These are phyloP conservation scores for Lavandula angustifolia DNA, from an alignment of 257 asterid species.

Conservation along the genomic window DNA sequence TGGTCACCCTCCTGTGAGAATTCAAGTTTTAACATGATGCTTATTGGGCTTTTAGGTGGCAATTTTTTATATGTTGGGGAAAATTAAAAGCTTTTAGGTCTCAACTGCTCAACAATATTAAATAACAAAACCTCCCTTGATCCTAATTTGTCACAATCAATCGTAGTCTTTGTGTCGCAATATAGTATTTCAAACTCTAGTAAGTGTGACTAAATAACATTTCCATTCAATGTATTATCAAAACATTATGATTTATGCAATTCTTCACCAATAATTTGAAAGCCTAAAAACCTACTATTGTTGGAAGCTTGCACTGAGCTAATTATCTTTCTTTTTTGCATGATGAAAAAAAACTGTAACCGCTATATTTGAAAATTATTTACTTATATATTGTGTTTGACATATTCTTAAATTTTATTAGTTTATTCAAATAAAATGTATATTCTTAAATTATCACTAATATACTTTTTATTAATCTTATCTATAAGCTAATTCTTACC, in stretches of 20 bases:
- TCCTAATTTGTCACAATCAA: constrained; percentile 32
- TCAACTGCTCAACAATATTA: constrained; percentile 22
- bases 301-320: constrained; percentile 21
- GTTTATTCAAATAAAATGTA: background rate
- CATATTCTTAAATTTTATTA: background rate
- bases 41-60: constrained; percentile 30
- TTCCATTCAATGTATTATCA: constrained; percentile 28
- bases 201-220: constrained; percentile 22
- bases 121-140: constrained; percentile 21
- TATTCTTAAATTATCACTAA: background rate
- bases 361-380: no score
- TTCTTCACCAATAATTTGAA: constrained; percentile 20
- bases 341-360: no score
- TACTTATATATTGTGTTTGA: no score
- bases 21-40: constrained; percentile 33
- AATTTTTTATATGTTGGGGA: constrained; percentile 12
- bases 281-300: constrained; percentile 1
- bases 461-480: background rate
- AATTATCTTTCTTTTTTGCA: background rate
- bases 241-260: constrained; percentile 5
- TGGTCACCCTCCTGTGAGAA: constrained; percentile 32
- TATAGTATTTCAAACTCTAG: constrained; percentile 23
- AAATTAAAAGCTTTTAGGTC: constrained; percentile 26
- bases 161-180: constrained; percentile 21
- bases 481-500: background rate